These are phyloP conservation scores for Phaeosphaeria sp. DNA, from an alignment of 2,329 filamentous ascomycete genomes.

Conservation along the genomic window DNA sequence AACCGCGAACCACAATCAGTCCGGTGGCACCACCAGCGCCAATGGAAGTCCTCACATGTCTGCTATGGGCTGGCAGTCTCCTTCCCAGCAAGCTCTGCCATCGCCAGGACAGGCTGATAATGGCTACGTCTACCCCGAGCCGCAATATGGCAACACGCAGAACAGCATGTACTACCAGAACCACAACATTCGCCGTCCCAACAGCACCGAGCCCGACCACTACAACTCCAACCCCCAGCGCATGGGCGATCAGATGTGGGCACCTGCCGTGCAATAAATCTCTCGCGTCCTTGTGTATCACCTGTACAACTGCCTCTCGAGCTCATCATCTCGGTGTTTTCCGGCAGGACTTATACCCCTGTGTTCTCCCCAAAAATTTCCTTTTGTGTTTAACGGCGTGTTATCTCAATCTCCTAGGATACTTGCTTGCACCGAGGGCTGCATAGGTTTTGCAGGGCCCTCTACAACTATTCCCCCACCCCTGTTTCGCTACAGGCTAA, in stretches of 20 bases:
- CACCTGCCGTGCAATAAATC: conserved; percentile 49
- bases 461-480: conserved; percentile 18
- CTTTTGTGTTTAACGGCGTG: conserved; percentile 34
- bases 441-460: conserved; percentile 28
- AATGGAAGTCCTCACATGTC: conserved; percentile 85
- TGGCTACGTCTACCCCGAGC: conserved; percentile 84
- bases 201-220: conserved; percentile 71
- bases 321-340: conserved; percentile 46
- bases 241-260: conserved; percentile 50
- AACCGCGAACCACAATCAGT: conserved; percentile 77
- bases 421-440: conserved; percentile 34
- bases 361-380: conserved; percentile 46
- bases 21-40: conserved; percentile 65
- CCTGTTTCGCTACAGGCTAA: conserved; percentile 17
- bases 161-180: conserved; percentile 74
- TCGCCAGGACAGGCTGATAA: conserved; percentile 72
- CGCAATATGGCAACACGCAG: conserved; percentile 65
- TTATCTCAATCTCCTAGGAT: conserved; percentile 29
- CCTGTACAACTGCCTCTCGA: conserved; percentile 35
- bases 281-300: conserved; percentile 36
- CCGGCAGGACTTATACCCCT: conserved; percentile 50
- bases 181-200: conserved; percentile 72
- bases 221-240: conserved; percentile 52
- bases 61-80: conserved; percentile 84
- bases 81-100: conserved; percentile 74